Evolutionary conservation across 176 grass and related monocot species (phyloP), one percentile per base, ranked within the genome.

Genomic region (Alopecurus myosuroides): DNA sequence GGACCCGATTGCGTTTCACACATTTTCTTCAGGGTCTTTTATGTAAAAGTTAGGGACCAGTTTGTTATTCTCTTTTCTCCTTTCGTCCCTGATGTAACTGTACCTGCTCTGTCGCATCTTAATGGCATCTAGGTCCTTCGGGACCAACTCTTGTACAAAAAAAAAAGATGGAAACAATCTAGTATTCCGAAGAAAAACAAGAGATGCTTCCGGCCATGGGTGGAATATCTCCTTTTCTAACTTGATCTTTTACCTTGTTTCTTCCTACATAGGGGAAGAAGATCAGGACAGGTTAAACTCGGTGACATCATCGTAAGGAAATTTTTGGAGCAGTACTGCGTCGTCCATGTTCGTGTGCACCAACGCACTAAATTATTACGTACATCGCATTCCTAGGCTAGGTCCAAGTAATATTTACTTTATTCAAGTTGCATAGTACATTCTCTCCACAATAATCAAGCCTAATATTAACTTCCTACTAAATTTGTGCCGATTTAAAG

Each of bases 211-310:
- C 82, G 42, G n/a, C n/a, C 48, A 35, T 3, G 85, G 70, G 44
- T 34, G 83, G 78, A 77, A 82, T 77, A 77, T 89, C 51, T 86
- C 83, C 71, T 86, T 70, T 77, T 64, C 72, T 89, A 86, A 82
- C 81, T 64, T 53, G 53, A 86, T 86, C 71, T 18, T 82, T 30
- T 72, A 26, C 65, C 66, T 78, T 82, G 78, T 82, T 64, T 42
- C 28, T 63, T 82, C 63, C 72, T 82, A 37, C 20, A 72, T 35
- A 64, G 30, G 33, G 77, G 42, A 23, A 51, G 3, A 34, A 51
- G 3, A 34, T 36, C 9, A 48, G 6, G 46, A 35, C 46, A 48
- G 51, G 84, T 71, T 71, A 62, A 84, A 77, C 51, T n/a, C n/a
- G 34, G 52, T 55, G 75, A 52, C 66, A 36, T 79, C 74, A 56